Evolutionary conservation across 129 eudicot genomes (phyloP).

Genomic region (Artemisia argyi): DNA sequence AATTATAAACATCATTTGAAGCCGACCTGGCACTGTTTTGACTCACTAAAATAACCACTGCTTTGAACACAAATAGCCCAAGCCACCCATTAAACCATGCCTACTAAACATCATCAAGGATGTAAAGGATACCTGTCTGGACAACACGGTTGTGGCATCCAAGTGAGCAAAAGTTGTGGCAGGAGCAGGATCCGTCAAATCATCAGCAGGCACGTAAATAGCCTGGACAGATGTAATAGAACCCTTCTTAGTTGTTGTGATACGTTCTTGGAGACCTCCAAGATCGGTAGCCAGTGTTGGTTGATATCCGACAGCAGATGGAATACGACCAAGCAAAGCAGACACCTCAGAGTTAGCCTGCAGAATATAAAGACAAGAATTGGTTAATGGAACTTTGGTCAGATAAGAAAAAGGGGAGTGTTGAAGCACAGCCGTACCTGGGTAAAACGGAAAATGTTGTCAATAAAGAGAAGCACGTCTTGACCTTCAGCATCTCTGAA

Average conservation of each 20-base stretch:
- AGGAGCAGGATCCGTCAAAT: constrained; percentile 51
- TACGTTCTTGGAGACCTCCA: constrained; percentile 52
- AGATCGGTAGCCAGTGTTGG: constrained; percentile 48
- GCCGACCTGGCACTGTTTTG: too few species aligned
- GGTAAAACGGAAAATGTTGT: constrained; percentile 72
- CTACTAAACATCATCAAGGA: background rate
- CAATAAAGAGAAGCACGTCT: constrained; percentile 94
- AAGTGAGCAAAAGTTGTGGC: constrained; percentile 54
- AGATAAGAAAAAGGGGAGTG: background rate
- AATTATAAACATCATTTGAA: too few species aligned
- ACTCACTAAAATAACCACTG: too few species aligned
- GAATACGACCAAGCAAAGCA: constrained; percentile 52
- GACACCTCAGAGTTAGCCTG: constrained; percentile 54
- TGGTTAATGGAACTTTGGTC: background rate
- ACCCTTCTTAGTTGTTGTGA: constrained; percentile 51
- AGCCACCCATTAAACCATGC: too few species aligned
- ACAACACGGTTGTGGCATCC: constrained; percentile 46
- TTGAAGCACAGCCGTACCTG: constrained; percentile 19
- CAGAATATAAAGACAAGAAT: background rate
- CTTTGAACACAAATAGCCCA: too few species aligned
- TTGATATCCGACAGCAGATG: constrained; percentile 56
- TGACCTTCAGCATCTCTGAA: constrained; percentile 99
- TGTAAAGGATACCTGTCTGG: constrained; percentile 31
- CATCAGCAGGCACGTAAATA: constrained; percentile 49
- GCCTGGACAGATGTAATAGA: constrained; percentile 52